Evolutionary conservation across 202 grass and related monocot genomes (phyloP), one percentile per base, ranked within the genome.

Genomic region (Cymbopogon flexuosus): DNA sequence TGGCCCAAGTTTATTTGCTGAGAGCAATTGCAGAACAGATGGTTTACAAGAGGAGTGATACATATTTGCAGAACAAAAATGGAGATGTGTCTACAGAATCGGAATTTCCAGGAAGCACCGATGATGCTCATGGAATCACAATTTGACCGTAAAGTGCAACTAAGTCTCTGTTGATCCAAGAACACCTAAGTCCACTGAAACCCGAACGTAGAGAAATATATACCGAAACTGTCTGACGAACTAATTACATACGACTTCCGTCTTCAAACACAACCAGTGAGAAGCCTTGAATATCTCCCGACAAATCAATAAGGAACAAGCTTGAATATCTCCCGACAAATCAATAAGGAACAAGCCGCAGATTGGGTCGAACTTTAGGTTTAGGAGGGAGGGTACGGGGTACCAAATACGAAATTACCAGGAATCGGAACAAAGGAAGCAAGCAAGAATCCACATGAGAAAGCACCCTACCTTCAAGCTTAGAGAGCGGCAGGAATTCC

Each of bases 401-500:
- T 58, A 58, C 56, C 56, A 23, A 58, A 23, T 23, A 23, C 56
- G 56, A 54, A 68, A 30, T 5, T 6, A 62, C 23, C 58, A 14
- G 34, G 16, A 52, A 84, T 30, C 5, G n/a, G n/a, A n/a, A n/a
- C n/a, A 88, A 52, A 65, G 79, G 41, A 41, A 62, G 29, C 18
- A 52, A 16, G 8, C 3, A n/a, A 67, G 9, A 14, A 0, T 18
- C 24, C 18, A 21, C 45, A 64, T 39, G 29, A 37, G 16, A 51
- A 90, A 33, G 16, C 59, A 93, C 90, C 27, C 92, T 88, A 95
- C 95, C 92, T 98, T 91, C 70, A 10, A 98, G 88, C 77, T 88
- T 91, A 83, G 72, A 86, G 79, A 95, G 54, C 41, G 90, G 82
- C 47, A 93, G 23, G 75, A 90, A 65, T 56, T 91, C 84, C 42